phyloP scores from a whole-genome alignment of 441 rosid species.

The Monsonia emarginata region DNA sequence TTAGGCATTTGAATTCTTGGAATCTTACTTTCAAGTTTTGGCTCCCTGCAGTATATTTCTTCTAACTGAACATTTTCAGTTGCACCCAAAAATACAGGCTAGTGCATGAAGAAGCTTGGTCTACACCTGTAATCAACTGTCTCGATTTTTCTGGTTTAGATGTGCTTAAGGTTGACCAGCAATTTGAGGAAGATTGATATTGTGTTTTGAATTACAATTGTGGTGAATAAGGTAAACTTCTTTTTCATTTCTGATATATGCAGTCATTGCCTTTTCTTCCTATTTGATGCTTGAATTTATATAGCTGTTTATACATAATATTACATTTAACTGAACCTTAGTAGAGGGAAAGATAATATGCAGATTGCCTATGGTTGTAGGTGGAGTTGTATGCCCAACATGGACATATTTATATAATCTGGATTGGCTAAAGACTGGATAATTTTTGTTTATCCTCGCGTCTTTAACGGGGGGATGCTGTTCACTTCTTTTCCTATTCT shows the following conservation, averaged over 20 bases:
- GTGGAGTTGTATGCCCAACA: background rate
- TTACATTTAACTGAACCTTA: background rate
- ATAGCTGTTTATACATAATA: background rate
- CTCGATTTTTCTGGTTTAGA: conserved; percentile 9
- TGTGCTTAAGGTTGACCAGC: conserved; percentile 16
- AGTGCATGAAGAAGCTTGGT: conserved; percentile 1
- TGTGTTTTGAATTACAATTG: conserved; percentile 14
- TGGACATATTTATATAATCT: background rate
- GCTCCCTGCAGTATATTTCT: conserved; percentile 12
- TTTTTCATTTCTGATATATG: conserved; percentile 4
- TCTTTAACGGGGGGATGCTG: background rate
- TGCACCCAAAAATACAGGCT: background rate
- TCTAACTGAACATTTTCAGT: conserved; percentile 6
- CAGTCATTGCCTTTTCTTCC: background rate
- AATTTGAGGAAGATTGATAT: conserved; percentile 14
- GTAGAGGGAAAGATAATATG: background rate
- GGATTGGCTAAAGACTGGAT: background rate
- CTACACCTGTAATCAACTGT: conserved; percentile 6
- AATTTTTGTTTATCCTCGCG: background rate
- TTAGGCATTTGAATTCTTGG: conserved; percentile 1
- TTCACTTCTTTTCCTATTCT: background rate
- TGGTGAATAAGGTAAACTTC: conserved; percentile 22
- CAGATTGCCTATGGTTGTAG: background rate
- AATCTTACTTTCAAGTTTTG: conserved; percentile 6
- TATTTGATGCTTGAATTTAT: background rate